Evolutionary conservation across 106 monocot genomes (phyloP).

Genomic region (Posidonia australis): DNA sequence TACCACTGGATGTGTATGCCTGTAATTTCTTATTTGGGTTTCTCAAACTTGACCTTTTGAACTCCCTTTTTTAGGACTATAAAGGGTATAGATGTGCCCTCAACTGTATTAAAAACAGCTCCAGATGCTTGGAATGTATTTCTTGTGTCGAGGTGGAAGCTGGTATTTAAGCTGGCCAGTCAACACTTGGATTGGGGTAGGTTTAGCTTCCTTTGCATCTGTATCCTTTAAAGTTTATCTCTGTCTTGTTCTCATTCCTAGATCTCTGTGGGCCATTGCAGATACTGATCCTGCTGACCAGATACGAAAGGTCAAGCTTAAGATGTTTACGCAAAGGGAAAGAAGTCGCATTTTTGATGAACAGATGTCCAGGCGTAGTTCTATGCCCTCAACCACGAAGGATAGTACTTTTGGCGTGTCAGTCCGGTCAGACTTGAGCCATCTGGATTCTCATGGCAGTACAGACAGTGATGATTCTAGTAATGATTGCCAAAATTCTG

Average conservation of each 20-base stretch:
- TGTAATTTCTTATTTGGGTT: neutral
- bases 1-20: too few species aligned
- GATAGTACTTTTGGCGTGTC: constrained; percentile 4
- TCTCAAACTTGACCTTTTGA: neutral
- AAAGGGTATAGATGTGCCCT: constrained; percentile 38
- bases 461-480: constrained; percentile 3
- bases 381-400: neutral
- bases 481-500: constrained; percentile 19
- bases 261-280: neutral
- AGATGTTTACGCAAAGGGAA: constrained; percentile 21
- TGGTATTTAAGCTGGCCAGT: constrained; percentile 23
- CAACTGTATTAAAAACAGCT: constrained; percentile 34
- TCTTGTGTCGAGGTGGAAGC: constrained; percentile 37
- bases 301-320: constrained; percentile 26
- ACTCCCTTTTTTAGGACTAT: constrained; percentile 29
- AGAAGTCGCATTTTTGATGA: constrained; percentile 9
- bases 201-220: constrained; percentile 10
- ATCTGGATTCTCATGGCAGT: neutral
- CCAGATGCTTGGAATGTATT: constrained; percentile 56
- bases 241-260: neutral
- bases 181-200: constrained; percentile 19
- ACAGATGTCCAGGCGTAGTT: constrained; percentile 10
- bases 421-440: neutral
- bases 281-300: neutral
- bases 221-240: neutral